Evolutionary conservation across 2,329 filamentous ascomycete genomes (phyloP).

Genomic region (Colletotrichum noveboracense): DNA sequence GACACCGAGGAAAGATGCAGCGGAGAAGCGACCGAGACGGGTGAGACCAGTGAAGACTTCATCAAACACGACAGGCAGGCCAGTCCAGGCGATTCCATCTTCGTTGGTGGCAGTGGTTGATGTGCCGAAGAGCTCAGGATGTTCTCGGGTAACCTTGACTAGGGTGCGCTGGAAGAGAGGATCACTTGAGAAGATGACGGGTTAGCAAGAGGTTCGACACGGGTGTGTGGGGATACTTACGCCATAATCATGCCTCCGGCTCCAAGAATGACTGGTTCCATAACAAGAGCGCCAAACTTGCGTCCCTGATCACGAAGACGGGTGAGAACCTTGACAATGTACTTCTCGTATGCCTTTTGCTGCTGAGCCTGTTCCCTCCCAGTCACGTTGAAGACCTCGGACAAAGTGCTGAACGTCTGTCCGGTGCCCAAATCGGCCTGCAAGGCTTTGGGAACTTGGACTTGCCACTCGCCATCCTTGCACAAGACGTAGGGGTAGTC

Average conservation of each 20-base stretch:
- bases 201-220: too few species aligned
- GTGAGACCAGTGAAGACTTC: slow-evolving; percentile 90
- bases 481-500: slow-evolving; percentile 78
- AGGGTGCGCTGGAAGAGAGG: slow-evolving; percentile 81
- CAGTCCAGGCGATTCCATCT: slow-evolving; percentile 60
- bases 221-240: slow-evolving; percentile 46
- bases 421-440: slow-evolving; percentile 48
- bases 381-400: slow-evolving; percentile 65
- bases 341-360: slow-evolving; percentile 59
- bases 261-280: slow-evolving; percentile 82
- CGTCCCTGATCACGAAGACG: slow-evolving; percentile 58
- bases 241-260: slow-evolving; percentile 85
- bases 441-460: slow-evolving; percentile 60
- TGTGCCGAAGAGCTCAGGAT: slow-evolving; percentile 58
- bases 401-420: slow-evolving; percentile 51
- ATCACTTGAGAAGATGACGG: slow-evolving; percentile 55
- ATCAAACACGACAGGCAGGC: slow-evolving; percentile 81
- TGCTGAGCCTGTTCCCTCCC: slow-evolving; percentile 48
- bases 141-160: slow-evolving; percentile 68
- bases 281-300: slow-evolving; percentile 77
- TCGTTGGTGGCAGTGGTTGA: slow-evolving; percentile 10
- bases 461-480: slow-evolving; percentile 68
- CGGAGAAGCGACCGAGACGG: slow-evolving; percentile 75
- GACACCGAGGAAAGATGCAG: slow-evolving; percentile 71
- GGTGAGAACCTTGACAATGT: slow-evolving; percentile 62